Evolutionary conservation across 2,329 filamentous ascomycete genomes (phyloP), one percentile per base, ranked within the genome.

Genomic region (Colletotrichum ledebouriae): DNA sequence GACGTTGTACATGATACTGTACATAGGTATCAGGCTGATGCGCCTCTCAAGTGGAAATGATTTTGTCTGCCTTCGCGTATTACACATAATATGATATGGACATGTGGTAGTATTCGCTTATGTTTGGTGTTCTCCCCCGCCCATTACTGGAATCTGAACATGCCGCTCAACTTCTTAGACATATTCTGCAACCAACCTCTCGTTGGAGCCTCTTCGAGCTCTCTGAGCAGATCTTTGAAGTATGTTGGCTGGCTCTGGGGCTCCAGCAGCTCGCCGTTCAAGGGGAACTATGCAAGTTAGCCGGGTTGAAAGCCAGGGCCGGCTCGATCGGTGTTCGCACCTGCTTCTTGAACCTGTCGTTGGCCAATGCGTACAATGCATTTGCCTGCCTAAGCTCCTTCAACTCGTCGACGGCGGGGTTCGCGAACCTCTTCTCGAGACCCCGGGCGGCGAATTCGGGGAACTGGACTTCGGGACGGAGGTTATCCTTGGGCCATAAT

Each of bases 241-340:
- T 92, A 90, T 0, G 84, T 86, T 42, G 89, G 89, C 71, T 91
- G 88, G 73, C 87, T 89, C 75, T 83, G 84, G 13, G 90, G 89
- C 60, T 82, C 78, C 65, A 90, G 78, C 49, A 90, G 78, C 4
- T 78, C 78, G 46, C 85, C 84, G n/a, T 78, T 83, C 42, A 65
- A 42, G 33, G 80, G 80, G 72, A 87, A 70, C 67, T 70, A 10
- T 2, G n/a, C 5, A 6, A 46, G 44, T 57, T 15, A 59, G 39
- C 60, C 20, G 17, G 57, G 20, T 17, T 4, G 22, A 2, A 1
- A 1, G 10, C 2, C 7, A 41, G 1, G 1, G 37, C 33, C 33
- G 17, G 10, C 55, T 12, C 42, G 15, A 2, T 1, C 3, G 12
- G 9, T 22, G n/a, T 22, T 17, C 81, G 57, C 74, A 90, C 88